Percentiles rank a stretch among this genome's conserved stretches.
These are phyloP conservation scores for Marvania coccoides DNA, from an alignment of 139 green algal genomes.

Conservation along the genomic window DNA sequence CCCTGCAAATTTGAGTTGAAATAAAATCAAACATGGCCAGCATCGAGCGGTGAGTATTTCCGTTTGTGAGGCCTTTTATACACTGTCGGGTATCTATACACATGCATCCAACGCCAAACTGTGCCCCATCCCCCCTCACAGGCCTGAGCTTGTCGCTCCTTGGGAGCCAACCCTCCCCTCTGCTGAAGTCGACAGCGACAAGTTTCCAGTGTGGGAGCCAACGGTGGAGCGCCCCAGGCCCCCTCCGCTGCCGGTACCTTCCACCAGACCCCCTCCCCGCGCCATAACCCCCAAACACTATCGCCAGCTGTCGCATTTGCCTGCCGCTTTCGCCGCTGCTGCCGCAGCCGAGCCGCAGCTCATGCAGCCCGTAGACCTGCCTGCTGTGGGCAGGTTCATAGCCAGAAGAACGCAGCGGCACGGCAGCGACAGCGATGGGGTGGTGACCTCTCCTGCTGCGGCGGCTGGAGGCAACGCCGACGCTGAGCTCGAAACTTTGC, in stretches of 20 bases:
- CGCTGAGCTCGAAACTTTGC: neutral
- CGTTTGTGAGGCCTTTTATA: too few species aligned
- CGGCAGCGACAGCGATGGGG: neutral
- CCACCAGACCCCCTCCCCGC: neutral
- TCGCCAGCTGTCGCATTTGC: neutral
- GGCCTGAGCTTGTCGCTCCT: too few species aligned
- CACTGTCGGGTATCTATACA: too few species aligned
- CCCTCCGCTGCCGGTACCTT: neutral
- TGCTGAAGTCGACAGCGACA: too few species aligned
- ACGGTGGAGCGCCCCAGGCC: neutral
- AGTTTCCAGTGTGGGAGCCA: neutral
- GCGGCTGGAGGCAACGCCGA: neutral
- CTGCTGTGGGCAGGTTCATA: neutral
- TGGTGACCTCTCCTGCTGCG: neutral
- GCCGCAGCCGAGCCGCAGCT: neutral
- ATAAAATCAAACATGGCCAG: too few species aligned
- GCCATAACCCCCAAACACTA: neutral
- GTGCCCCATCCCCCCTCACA: too few species aligned
- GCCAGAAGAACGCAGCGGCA: neutral
- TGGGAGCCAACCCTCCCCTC: too few species aligned
- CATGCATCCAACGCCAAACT: too few species aligned
- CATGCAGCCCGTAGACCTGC: neutral
- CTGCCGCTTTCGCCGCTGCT: neutral
- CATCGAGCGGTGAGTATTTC: too few species aligned
- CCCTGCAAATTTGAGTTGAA: too few species aligned